Evolutionary conservation across 805 yeast genomes (phyloP).

Genomic region (Yamadazyma akitaensis): DNA sequence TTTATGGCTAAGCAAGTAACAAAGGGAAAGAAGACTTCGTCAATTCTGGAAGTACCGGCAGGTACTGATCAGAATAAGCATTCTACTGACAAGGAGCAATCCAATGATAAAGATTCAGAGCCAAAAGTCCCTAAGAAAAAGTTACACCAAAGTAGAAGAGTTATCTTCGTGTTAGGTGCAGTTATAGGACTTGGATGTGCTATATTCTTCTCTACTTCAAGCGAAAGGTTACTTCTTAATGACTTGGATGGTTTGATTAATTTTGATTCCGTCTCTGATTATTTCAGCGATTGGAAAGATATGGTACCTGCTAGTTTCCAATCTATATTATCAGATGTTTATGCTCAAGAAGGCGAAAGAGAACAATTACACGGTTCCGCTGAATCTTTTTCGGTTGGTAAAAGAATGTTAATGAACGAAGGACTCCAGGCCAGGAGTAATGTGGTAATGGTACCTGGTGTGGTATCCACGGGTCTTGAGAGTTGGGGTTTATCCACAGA

Average conservation of each 20-base stretch:
- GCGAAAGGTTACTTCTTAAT: conserved; percentile 36
- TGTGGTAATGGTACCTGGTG: conserved; percentile 94
- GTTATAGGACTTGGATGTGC: conserved; percentile 66
- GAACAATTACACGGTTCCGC: conserved; percentile 50
- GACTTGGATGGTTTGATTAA: conserved; percentile 50
- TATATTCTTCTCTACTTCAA: conserved; percentile 46
- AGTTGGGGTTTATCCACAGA: conserved; percentile 83
- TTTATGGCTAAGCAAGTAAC: conserved; percentile 14
- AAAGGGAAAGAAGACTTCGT: conserved; percentile 1
- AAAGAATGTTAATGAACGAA: conserved; percentile 48
- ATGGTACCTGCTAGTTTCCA: conserved; percentile 65
- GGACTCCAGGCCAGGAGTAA: conserved; percentile 62
- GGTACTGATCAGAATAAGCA: conserved; percentile 1
- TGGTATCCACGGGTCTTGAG: conserved; percentile 90
- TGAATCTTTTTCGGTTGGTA: conserved; percentile 88
- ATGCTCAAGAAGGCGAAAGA: conserved; percentile 27
- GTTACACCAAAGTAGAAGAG: conserved; percentile 50
- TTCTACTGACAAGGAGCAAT: conserved; percentile 40
- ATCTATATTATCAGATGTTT: conserved; percentile 56
- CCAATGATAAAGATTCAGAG: conserved; percentile 7
- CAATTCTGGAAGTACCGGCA: conserved; percentile 9
- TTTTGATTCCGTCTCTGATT: conserved; percentile 54
- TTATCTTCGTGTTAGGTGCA: conserved; percentile 68
- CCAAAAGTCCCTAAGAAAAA: conserved; percentile 17
- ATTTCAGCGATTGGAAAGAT: conserved; percentile 65